Evolutionary conservation across 495 filamentous ascomycete species (phyloP), one percentile per base, ranked within the genome.

Genomic region (Tetracladium marchalianum): DNA sequence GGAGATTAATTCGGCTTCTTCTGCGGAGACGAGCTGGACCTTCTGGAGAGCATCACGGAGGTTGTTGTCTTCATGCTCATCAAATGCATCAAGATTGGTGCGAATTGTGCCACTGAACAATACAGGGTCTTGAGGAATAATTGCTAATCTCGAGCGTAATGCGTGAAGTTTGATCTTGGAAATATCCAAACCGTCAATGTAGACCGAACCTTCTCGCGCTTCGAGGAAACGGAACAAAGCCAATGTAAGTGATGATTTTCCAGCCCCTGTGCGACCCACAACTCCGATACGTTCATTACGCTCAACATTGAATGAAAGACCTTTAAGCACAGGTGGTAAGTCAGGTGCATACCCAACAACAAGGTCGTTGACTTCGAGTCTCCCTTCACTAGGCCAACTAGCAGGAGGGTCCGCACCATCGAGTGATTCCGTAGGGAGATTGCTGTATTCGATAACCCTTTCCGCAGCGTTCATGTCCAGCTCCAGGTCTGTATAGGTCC

Each of bases 61-160:
- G 36, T 80, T 70, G 1, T 61, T 43, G 51, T 86, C 78, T 3
- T 63, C 66, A 45, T 77, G 66, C 31, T 73, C 55, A 32, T 72
- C 61, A 46, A 73, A 72, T 9, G 69, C 67, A 34, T 77, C 71
- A 3, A 77, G 58, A 44, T 73, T 73, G 22, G 64, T 66, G 1
- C 72, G 67, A 7, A 78, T 62, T 0, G 70, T 75, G 9, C 73
- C 74, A 11, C 44, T 47, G 31, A 76, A 71, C 1, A 78, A 46
- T n/a, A 75, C 64, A 1, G 74, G 71, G 36, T 77, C 72, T 43
- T 78, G 75, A 0, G 72, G 68, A 27, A 78, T 76, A 34, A 76
- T 70, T 2, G 67, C 72, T 0, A 78, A 53, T 3, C 70, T 61
- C 10, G 57, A 65, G 4, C 75, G 70, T 22, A 78, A 60, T 13